phyloP scores from a whole-genome alignment of 352 stramenopile genomes.

The Peronospora tabacina region DNA sequence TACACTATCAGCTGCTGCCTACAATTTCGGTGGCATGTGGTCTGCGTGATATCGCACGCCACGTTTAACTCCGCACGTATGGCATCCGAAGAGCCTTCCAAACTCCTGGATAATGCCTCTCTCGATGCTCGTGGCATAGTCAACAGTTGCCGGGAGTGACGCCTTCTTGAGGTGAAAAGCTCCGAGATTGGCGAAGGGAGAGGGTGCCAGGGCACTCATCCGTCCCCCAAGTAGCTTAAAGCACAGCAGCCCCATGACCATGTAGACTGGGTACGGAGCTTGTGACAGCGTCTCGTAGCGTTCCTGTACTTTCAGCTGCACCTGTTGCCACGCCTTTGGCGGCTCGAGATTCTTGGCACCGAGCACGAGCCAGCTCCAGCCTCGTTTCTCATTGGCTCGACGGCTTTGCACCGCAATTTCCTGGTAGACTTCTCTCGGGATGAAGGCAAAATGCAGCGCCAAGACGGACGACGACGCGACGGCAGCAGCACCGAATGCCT shows the following conservation, averaged over 20 bases:
- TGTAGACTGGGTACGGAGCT: slow-evolving; percentile 54
- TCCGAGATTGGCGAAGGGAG: slow-evolving; percentile 61
- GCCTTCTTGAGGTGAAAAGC: slow-evolving; percentile 74
- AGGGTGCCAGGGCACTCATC: slow-evolving; percentile 64
- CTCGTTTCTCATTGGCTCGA: slow-evolving; percentile 6
- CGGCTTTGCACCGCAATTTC: slow-evolving; percentile 21
- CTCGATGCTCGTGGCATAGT: slow-evolving; percentile 61
- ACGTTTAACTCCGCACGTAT: slow-evolving; percentile 69
- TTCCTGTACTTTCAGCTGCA: slow-evolving; percentile 24
- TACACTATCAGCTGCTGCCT: slow-evolving; percentile 6
- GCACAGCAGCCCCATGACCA: slow-evolving; percentile 63
- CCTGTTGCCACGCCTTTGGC: slow-evolving; percentile 20
- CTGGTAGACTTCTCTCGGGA: slow-evolving; percentile 39
- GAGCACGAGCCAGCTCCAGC: slow-evolving; percentile 27
- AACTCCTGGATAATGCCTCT: slow-evolving; percentile 73
- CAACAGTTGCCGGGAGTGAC: slow-evolving; percentile 60
- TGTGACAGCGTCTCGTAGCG: slow-evolving; percentile 35
- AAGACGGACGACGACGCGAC: slow-evolving; percentile 43
- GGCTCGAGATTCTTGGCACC: slow-evolving; percentile 15
- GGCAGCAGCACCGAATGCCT: slow-evolving; percentile 30
- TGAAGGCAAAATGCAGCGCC: slow-evolving; percentile 44
- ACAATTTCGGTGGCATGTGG: slow-evolving; percentile 83
- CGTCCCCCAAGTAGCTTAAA: slow-evolving; percentile 71
- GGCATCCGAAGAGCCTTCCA: slow-evolving; percentile 68
- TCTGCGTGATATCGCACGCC: slow-evolving; percentile 71